phyloP scores from a whole-genome alignment of 345 rosid genomes.

The Kernera saxatilis region DNA sequence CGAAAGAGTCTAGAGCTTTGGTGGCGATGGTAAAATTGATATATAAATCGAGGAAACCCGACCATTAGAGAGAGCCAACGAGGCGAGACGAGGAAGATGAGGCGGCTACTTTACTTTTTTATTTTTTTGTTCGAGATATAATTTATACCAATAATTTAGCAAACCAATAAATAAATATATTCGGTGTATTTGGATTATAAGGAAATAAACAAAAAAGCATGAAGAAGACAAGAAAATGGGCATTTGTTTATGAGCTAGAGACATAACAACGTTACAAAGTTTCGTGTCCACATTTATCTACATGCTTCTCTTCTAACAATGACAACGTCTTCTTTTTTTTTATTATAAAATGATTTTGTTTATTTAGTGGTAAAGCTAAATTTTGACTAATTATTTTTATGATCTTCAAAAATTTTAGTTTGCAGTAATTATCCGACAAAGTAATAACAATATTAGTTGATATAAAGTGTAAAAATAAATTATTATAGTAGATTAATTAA shows the following conservation, averaged over 20 bases:
- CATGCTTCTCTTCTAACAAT: not conserved
- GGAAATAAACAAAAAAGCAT: not conserved
- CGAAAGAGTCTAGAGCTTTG: not conserved
- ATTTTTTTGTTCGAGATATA: not conserved
- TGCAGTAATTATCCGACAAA: too few species aligned
- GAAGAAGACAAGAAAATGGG: not conserved
- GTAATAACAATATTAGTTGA: too few species aligned
- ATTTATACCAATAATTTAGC: not conserved
- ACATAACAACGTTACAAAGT: slow-evolving; percentile 10
- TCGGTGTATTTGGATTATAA: not conserved
- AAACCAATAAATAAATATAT: not conserved
- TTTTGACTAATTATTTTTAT: not conserved
- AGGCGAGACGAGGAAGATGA: slow-evolving; percentile 25
- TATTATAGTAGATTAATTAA: too few species aligned
- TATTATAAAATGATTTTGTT: too few species aligned
- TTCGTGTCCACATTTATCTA: slow-evolving; percentile 1
- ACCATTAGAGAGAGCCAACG: slow-evolving; percentile 13
- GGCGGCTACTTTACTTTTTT: slow-evolving; percentile 12
- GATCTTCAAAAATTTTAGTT: too few species aligned
- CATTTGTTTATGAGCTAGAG: not conserved
- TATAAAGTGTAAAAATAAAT: too few species aligned
- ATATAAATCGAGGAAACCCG: slow-evolving; percentile 11
- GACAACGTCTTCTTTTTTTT: not conserved
- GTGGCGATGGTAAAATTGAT: not conserved
- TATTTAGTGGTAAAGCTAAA: not conserved